Conservation (phyloP, 306 rosid genomes). For the Inga oerstediana region DNA sequence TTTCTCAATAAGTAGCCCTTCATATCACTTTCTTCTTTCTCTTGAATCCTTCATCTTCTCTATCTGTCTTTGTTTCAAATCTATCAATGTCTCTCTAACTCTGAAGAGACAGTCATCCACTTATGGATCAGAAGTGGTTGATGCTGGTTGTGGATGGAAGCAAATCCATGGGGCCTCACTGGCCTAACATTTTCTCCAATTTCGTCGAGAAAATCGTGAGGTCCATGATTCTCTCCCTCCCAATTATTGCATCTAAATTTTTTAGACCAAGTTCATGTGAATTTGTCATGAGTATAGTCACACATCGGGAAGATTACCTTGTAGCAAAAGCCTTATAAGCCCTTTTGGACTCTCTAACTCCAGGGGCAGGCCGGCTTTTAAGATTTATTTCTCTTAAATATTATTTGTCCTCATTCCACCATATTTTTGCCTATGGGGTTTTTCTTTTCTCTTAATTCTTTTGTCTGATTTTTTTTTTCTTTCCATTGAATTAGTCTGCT, state of each 20-base stretch:
- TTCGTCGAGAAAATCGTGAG: slow-evolving; percentile 10
- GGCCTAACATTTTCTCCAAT: slow-evolving; percentile 5
- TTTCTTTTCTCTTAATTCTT: neutral
- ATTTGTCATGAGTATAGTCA: too few species aligned
- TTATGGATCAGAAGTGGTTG: neutral
- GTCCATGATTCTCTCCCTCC: neutral
- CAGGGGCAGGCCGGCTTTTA: too few species aligned
- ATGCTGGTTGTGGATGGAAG: slow-evolving; percentile 12
- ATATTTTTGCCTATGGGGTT: too few species aligned
- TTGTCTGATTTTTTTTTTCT: neutral
- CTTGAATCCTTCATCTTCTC: neutral
- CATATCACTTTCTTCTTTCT: neutral
- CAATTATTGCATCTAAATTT: neutral
- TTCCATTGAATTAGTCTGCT: neutral
- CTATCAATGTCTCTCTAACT: too few species aligned
- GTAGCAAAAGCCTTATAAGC: too few species aligned
- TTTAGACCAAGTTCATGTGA: neutral
- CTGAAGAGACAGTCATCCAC: neutral
- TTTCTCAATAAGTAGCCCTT: neutral
- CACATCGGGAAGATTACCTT: too few species aligned
- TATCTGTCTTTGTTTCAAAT: neutral
- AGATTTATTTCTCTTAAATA: too few species aligned
- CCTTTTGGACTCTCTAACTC: too few species aligned
- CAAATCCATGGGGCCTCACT: neutral
- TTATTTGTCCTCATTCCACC: too few species aligned